phyloP scores from a whole-genome alignment of 805 yeast genomes.

The Ogataea polymorpha region DNA sequence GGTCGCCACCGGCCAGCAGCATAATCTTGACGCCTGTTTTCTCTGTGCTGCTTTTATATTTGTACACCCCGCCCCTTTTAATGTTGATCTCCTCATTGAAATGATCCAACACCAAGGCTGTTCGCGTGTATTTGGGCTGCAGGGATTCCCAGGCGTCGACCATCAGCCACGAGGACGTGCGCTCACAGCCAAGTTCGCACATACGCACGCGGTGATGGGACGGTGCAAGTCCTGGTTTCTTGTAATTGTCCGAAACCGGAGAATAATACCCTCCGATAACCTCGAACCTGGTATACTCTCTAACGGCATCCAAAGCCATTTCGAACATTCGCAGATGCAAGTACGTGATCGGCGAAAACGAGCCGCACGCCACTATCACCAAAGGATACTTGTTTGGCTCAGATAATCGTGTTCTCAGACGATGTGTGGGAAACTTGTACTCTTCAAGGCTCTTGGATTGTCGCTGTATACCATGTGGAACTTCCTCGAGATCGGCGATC shows the following conservation, averaged over 20 bases:
- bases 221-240: conserved; percentile 88
- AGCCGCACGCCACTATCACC: conserved; percentile 96
- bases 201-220: conserved; percentile 89
- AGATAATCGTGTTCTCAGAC: conserved; percentile 65
- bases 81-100: conserved; percentile 93
- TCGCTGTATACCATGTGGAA: conserved; percentile 88
- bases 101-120: conserved; percentile 94
- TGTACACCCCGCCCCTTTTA: conserved; percentile 78
- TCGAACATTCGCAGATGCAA: conserved; percentile 96
- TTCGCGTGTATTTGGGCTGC: conserved; percentile 86
- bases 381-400: conserved; percentile 82
- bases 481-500: conserved; percentile 94
- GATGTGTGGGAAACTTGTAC: conserved; percentile 84
- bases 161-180: conserved; percentile 97
- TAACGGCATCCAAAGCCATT: conserved; percentile 93
- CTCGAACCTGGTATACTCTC: conserved; percentile 90
- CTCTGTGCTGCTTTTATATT: conserved; percentile 52
- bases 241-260: conserved; percentile 91
- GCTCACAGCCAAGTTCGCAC: conserved; percentile 97
- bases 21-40: conserved; percentile 79
- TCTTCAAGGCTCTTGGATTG: conserved; percentile 71
- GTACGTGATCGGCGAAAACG: conserved; percentile 94
- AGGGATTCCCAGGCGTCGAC: conserved; percentile 99
- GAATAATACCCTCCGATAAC: conserved; percentile 95
- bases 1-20: conserved; percentile 96